phyloP scores from a whole-genome alignment of 768 basidiomycete species.

The Boletus barrowsii region DNA sequence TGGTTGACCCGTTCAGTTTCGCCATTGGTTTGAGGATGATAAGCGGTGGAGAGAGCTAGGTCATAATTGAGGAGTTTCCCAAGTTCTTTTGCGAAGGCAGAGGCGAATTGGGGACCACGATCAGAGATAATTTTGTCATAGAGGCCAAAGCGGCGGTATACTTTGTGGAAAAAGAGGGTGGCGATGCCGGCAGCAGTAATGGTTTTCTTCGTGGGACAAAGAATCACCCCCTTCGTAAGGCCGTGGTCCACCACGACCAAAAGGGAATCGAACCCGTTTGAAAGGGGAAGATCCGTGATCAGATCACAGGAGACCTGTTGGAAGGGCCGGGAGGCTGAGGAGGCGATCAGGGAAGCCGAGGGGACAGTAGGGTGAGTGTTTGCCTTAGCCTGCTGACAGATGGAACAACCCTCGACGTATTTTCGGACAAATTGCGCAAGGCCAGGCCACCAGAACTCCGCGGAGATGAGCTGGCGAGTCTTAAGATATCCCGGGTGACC shows the following conservation, averaged over 20 bases:
- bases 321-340: background rate
- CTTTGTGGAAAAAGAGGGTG: background rate
- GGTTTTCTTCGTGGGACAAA: background rate
- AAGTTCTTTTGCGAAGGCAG: background rate
- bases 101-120: background rate
- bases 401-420: no score
- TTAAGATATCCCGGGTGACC: background rate
- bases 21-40: background rate
- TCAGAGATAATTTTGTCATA: background rate
- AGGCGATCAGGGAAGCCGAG: background rate
- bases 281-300: background rate
- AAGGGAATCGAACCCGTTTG: background rate
- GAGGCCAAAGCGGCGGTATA: background rate
- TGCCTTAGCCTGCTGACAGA: no score
- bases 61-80: background rate
- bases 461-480: background rate
- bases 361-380: no score
- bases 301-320: background rate
- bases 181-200: no score
- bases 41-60: background rate
- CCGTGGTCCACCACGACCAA: conserved; percentile 1
- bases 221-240: background rate
- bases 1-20: background rate
- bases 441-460: background rate
- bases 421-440: no score